Percentiles rank a stretch among this genome's conserved stretches.
Conservation (phyloP, 345 rosid species). For the Lagerstroemia speciosa region DNA sequence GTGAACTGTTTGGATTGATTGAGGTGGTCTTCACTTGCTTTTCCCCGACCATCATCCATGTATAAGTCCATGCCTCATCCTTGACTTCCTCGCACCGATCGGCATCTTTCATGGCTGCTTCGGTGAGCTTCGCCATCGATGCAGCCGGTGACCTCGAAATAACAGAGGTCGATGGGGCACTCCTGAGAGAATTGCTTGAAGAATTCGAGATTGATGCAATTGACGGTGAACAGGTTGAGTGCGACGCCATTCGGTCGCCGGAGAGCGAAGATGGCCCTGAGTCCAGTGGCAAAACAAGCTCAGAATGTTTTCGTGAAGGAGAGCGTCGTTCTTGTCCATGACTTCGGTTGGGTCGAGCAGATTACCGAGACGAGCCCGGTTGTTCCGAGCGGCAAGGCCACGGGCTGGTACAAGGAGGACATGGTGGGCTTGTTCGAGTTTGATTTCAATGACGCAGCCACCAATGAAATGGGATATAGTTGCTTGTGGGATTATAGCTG, state of each 20-base stretch:
- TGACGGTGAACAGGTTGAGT: neutral
- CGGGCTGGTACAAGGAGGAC: slow-evolving; percentile 15
- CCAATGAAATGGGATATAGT: no score
- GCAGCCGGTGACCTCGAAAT: slow-evolving; percentile 10
- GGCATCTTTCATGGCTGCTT: slow-evolving; percentile 2
- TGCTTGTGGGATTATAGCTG: no score
- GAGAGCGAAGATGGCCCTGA: neutral
- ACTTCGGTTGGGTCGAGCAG: slow-evolving; percentile 10
- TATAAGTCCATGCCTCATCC: neutral
- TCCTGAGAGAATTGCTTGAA: slow-evolving; percentile 14
- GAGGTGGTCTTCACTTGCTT: no score
- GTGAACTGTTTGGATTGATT: no score
- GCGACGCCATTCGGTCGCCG: neutral
- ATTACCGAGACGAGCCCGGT: neutral
- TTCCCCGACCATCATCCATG: no score
- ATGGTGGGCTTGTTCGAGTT: no score
- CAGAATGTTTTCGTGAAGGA: neutral
- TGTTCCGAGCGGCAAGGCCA: slow-evolving; percentile 3
- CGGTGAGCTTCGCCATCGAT: neutral
- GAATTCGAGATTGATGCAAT: slow-evolving; percentile 8
- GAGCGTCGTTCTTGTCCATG: neutral
- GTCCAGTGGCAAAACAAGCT: neutral
- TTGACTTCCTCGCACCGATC: neutral
- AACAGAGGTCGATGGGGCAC: slow-evolving; percentile 7
- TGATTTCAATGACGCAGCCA: no score